Base-by-base conservation (phyloP, 2,329 filamentous ascomycete genomes). In the Ophiostoma montium region DNA sequence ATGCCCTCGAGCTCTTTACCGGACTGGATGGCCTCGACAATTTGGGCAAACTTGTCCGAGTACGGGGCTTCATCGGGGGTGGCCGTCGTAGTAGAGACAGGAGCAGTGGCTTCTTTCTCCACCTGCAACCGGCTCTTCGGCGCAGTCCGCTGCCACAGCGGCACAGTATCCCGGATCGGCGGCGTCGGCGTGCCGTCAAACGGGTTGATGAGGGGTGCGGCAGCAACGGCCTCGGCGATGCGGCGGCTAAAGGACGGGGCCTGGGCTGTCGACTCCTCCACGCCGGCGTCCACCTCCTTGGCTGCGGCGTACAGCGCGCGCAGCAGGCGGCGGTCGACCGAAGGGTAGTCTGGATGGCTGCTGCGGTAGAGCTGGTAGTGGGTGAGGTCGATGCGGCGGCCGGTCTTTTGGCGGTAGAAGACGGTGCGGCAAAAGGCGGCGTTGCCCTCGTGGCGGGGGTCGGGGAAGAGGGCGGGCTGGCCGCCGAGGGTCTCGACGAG, bases 1-100 rank as follows among this genome's bases (percentile, higher is more conserved):
- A 95, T 94, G 1, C 89, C 89, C 1, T 88, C 87, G 39, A 95
- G 83, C 0, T 85, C 82, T 57, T 86, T 80, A 48, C 87, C 87
- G 27, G 79, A 81, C 21, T 86, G 85, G 48, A 95, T 85, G 49
- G 94, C 75, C 39, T 86, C 83, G 49, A 94, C 82, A 53, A 95
- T 87, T 56, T 90, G 80, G 8, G 85, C 82, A 63, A 95, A 95
- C 1, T 80, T 82, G 45, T 80, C 81, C 3, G 88, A 88, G 58
- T 94, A 94, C 1, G 86, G 83, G 42, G 76, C 70, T 35, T 66
- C 66, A n/a, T 56, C 59, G 42, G 19, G 15, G 52, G 39, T 23
- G 4, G 39, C 10, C 23, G n/a, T n/a, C n/a, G n/a, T n/a, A n/a
- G 38, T 5, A 3, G 38, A 9, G 3, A 23, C 38, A 16, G 39